phyloP scores from a whole-genome alignment of 257 asterid species.

The Craterostigma plantagineum region DNA sequence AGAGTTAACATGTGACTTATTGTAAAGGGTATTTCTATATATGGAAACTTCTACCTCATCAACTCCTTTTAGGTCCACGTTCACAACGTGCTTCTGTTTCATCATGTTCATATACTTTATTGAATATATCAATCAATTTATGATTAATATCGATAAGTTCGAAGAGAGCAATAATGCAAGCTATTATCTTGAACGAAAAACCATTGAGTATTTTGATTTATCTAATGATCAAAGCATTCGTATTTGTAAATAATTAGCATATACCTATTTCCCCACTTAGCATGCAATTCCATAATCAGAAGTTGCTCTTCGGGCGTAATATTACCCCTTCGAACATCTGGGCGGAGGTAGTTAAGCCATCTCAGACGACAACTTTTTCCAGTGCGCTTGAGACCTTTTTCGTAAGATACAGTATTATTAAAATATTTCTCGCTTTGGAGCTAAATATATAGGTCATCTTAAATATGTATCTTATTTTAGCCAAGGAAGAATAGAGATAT shows the following conservation, averaged over 20 bases:
- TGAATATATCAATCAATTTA: not conserved
- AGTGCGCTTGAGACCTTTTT: conserved; percentile 76
- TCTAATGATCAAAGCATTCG: too few relatives aligned
- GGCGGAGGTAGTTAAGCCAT: conserved; percentile 76
- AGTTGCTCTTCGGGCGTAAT: conserved; percentile 86
- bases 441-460: too few relatives aligned
- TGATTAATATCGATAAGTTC: too few relatives aligned
- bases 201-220: too few relatives aligned
- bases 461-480: too few relatives aligned
- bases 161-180: too few relatives aligned
- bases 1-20: conserved; percentile 31
- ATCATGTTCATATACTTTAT: not conserved
- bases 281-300: conserved; percentile 86
- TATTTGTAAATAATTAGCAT: not conserved
- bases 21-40: conserved; percentile 22
- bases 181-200: too few relatives aligned
- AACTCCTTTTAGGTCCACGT: conserved; percentile 14
- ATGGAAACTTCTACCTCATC: conserved; percentile 17
- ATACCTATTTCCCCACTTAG: conserved; percentile 93
- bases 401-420: too few relatives aligned
- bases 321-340: conserved; percentile 81
- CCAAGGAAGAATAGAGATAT: too few relatives aligned
- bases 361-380: conserved; percentile 81
- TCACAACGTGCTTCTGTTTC: conserved; percentile 22
- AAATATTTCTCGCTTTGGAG: too few relatives aligned